phyloP scores from a whole-genome alignment of 2,329 filamentous ascomycete species.

The Chalaropsis thielavioides region DNA sequence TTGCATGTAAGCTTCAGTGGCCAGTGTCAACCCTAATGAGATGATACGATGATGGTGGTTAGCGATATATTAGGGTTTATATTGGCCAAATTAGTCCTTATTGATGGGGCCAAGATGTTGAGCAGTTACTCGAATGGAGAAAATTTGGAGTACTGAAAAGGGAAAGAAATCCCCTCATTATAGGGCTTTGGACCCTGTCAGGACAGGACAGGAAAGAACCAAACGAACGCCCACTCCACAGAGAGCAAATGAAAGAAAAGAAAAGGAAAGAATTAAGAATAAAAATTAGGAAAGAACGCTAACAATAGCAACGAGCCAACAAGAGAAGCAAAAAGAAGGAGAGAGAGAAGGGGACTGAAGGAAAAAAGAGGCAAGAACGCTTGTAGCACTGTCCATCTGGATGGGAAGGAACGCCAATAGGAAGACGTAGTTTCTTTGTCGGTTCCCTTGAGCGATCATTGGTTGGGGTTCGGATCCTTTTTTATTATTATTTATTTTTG shows the following conservation, averaged over 20 bases:
- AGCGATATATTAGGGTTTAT: background rate
- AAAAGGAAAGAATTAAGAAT: background rate
- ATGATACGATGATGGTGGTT: background rate
- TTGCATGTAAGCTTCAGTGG: background rate
- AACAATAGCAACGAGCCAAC: background rate
- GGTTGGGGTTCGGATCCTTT: background rate
- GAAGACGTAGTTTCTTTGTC: slow-evolving; percentile 1
- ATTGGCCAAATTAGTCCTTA: background rate
- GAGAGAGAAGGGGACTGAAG: background rate
- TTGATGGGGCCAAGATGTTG: background rate
- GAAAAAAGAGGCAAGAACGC: background rate
- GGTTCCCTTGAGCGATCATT: slow-evolving; percentile 1
- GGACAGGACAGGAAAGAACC: background rate
- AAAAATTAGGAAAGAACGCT: background rate
- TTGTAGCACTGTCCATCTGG: background rate
- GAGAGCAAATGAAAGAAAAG: background rate
- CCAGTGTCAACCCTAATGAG: background rate
- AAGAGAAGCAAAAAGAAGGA: background rate
- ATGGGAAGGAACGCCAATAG: background rate
- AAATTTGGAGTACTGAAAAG: background rate
- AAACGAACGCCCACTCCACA: too few relatives aligned
- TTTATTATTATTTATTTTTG: background rate
- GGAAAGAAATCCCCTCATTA: background rate
- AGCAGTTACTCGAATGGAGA: background rate
- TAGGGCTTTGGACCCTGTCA: background rate